Evolutionary conservation across 2,329 filamentous ascomycete genomes (phyloP), one percentile per base, ranked within the genome.

Genomic region (Gyromitra esculenta): DNA sequence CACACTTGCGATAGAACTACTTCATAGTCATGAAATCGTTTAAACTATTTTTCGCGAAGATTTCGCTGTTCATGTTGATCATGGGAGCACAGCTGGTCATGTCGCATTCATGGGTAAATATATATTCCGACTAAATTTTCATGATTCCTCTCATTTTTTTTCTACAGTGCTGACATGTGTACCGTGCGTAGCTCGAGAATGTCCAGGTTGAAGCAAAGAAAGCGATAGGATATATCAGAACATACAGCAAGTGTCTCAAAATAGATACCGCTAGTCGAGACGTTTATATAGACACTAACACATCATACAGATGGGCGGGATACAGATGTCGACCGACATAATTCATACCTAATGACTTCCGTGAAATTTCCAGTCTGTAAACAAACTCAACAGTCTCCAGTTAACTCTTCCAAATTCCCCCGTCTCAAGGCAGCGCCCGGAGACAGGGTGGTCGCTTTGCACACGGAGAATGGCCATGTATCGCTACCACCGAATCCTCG

Each of bases 101-200:
- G 43, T 77, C 75, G 31, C 75, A 77, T 15, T 60, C 71, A 4
- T 77, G 75, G 75, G 75, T 77, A 77, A 69, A 41, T 15, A 64
- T 15, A 71, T 18, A 50, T 11, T 9, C 9, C 13, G 21, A 54
- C 7, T 2, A 7, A 7, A 15, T 63, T 15, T 31, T 15, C 35
- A 11, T 13, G 62, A 4, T 39, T 45, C 35, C 25, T 41, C n/a
- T 18, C 3, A 1, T 5, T 15, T 52, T 5, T 15, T 52, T 43
- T 21, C 15, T 6, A 39, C 18, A 5, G 35, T 39, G 15, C 71
- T 77, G 18, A 75, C 9, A 48, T 48, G 39, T 35, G 2, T 13
- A 5, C 9, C 97, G 94, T 86, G 95, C 97, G 89, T 92, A 98
- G 87, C 97, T 95, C 91, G 93, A 96, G 85, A 98, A 96, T 84